Percentiles rank a stretch among this genome's conserved stretches.
Conservation (phyloP, 129 eudicot species). For the Helichrysum umbraculigerum region DNA sequence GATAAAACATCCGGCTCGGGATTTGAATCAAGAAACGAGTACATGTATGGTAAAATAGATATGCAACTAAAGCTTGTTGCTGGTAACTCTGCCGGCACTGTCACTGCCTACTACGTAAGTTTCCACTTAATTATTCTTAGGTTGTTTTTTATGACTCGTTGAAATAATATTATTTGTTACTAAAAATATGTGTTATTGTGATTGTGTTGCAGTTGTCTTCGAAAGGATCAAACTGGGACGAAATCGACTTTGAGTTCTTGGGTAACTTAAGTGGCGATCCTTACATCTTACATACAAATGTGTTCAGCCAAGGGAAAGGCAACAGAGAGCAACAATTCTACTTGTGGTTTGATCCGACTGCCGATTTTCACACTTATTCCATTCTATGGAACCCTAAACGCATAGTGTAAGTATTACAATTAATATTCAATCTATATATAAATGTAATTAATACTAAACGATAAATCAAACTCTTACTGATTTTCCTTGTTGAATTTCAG, state of each 20-base stretch:
- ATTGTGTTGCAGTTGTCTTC: conserved; percentile 55
- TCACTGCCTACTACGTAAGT: conserved; percentile 69
- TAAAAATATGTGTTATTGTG: not conserved
- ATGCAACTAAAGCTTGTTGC: conserved; percentile 75
- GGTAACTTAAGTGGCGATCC: conserved; percentile 70
- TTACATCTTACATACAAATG: conserved; percentile 57
- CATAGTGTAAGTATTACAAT: conserved; percentile 48
- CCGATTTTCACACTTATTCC: conserved; percentile 69
- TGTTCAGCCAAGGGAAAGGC: conserved; percentile 67
- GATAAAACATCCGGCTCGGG: conserved; percentile 67
- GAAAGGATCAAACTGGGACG: conserved; percentile 53
- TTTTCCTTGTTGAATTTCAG: conserved; percentile 14
- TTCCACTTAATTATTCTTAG: not conserved
- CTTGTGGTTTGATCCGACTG: conserved; percentile 71
- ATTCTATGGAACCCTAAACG: conserved; percentile 63
- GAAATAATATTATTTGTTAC: not conserved
- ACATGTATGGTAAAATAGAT: conserved; percentile 57
- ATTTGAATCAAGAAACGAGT: conserved; percentile 58
- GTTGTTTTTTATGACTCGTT: not conserved
- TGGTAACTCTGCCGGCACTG: conserved; percentile 81
- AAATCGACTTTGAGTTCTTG: conserved; percentile 65
- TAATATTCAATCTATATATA: too few species aligned
- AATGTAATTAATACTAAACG: too few species aligned
- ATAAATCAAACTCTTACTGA: not conserved
- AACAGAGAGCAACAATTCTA: conserved; percentile 64